phyloP scores from a whole-genome alignment of 2,329 filamentous ascomycete genomes.

The Trichoderma afroharzianum region DNA sequence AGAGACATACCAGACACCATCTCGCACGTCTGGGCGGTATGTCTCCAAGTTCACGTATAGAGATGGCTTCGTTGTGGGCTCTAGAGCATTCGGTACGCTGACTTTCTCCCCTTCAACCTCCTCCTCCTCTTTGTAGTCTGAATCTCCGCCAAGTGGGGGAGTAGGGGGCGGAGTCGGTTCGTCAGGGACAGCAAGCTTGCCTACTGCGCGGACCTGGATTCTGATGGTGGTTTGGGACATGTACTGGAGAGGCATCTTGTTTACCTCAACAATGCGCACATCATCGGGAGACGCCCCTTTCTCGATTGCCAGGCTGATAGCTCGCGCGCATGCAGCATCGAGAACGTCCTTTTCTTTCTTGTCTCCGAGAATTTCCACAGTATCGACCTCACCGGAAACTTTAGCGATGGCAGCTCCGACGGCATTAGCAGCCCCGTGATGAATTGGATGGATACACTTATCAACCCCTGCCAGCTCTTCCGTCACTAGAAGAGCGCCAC shows the following conservation, averaged over 20 bases:
- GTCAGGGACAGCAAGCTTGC: slow-evolving; percentile 30
- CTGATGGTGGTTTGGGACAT: slow-evolving; percentile 34
- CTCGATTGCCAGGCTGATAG: slow-evolving; percentile 29
- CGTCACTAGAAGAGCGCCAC: slow-evolving; percentile 51
- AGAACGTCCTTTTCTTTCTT: slow-evolving; percentile 37
- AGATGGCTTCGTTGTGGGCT: slow-evolving; percentile 31
- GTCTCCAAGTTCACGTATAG: slow-evolving; percentile 28
- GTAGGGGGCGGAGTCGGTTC: slow-evolving; percentile 26
- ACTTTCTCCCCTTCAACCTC: slow-evolving; percentile 27
- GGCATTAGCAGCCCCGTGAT: slow-evolving; percentile 55
- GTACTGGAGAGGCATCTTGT: slow-evolving; percentile 40
- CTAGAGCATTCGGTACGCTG: slow-evolving; percentile 28
- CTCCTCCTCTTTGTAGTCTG: neutral
- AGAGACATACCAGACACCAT: slow-evolving; percentile 35
- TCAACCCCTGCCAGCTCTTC: slow-evolving; percentile 47
- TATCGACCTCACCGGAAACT: slow-evolving; percentile 50
- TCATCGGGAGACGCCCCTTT: slow-evolving; percentile 31
- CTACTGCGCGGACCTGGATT: slow-evolving; percentile 34
- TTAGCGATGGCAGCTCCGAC: slow-evolving; percentile 58
- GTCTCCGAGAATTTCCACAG: slow-evolving; percentile 45
- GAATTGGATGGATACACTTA: slow-evolving; percentile 48
- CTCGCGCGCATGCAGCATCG: slow-evolving; percentile 36
- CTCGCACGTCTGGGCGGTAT: slow-evolving; percentile 31
- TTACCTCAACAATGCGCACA: slow-evolving; percentile 44
- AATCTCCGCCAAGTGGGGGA: slow-evolving; percentile 10